A percentile compares a stretch with the other conserved stretches of the same genome.
Evolutionary conservation across 305 asterid genomes (phyloP).

Genomic region (Solanum aculeatissimum): DNA sequence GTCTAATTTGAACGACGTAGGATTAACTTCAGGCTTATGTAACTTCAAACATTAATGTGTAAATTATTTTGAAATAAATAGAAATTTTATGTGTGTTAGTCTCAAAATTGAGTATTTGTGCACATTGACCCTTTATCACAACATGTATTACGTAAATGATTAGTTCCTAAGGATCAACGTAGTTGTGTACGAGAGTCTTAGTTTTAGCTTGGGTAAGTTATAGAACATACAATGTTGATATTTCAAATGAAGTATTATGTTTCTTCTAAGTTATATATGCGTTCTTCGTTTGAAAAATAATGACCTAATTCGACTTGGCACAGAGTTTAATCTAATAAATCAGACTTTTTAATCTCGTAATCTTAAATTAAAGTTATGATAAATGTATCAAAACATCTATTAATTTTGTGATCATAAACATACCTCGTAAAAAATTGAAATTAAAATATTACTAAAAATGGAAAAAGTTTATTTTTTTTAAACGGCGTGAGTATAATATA

Average conservation of each 20-base stretch:
- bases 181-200: not conserved
- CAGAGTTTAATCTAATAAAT: no score
- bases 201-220: not conserved
- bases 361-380: no score
- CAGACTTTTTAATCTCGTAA: no score
- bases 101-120: no score
- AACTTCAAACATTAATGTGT: not conserved
- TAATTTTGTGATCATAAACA: no score
- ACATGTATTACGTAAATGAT: not conserved
- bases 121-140: no score
- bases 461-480: no score
- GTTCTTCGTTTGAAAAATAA: no score
- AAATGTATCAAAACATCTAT: no score
- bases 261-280: not conserved
- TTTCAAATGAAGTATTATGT: not conserved
- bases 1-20: not conserved
- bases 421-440: no score
- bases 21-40: accelerated
- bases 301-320: accelerated
- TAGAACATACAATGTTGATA: accelerated
- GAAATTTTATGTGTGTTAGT: no score
- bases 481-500: not conserved
- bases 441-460: no score
- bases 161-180: not conserved
- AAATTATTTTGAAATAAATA: not conserved